Conservation (phyloP, 345 rosid species). For the Alliaria petiolata region DNA sequence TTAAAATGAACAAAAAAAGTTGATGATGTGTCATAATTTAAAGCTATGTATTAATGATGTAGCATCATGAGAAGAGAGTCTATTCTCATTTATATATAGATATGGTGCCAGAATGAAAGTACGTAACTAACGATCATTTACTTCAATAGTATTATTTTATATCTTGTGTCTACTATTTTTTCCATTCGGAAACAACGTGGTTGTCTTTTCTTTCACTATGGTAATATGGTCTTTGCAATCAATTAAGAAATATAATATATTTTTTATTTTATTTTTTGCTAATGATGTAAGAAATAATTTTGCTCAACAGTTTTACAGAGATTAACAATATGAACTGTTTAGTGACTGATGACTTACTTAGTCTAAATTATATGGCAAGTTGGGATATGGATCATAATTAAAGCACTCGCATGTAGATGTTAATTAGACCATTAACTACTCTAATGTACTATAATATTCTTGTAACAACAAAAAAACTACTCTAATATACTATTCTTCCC, state of each 20-base stretch:
- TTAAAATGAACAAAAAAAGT: too few species aligned
- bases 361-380: background rate
- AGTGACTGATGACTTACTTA: background rate
- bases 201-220: background rate
- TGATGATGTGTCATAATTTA: too few species aligned
- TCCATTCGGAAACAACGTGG: background rate
- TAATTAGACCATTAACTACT: background rate
- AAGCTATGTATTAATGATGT: too few species aligned
- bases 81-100: too few species aligned
- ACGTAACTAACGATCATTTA: background rate
- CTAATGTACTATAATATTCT: too few species aligned
- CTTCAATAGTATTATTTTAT: background rate
- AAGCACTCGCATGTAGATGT: conserved; percentile 1
- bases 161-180: background rate
- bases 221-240: background rate
- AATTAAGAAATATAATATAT: background rate
- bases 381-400: background rate
- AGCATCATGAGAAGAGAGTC: too few species aligned
- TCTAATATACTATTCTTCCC: too few species aligned
- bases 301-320: too few species aligned
- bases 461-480: too few species aligned
- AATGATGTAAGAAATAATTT: background rate
- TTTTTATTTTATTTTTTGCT: too few species aligned
- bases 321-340: background rate
- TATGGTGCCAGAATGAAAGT: too few species aligned